A percentile compares a stretch with the other conserved stretches of the same genome.
Evolutionary conservation across 495 filamentous ascomycete genomes (phyloP).

Genomic region (Paragyromitra xinjiangensis): DNA sequence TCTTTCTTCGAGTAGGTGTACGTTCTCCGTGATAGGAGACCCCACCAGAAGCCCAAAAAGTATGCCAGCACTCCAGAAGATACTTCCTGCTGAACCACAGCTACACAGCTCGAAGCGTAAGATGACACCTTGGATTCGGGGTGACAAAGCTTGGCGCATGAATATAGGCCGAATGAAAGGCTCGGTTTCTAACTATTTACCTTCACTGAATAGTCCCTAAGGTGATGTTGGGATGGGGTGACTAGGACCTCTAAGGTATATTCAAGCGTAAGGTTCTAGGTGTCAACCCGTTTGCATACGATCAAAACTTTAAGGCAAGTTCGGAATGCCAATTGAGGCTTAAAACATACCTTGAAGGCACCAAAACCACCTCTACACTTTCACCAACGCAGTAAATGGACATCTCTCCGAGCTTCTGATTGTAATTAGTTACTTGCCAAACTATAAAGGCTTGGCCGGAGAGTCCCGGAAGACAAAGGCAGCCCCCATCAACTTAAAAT

Average conservation of each 20-base stretch:
- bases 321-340: too few relatives aligned
- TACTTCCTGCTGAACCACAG: not conserved
- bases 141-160: not conserved
- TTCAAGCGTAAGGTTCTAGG: not conserved
- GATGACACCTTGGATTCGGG: not conserved
- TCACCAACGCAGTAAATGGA: not conserved
- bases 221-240: not conserved
- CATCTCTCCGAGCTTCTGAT: slow-evolving; percentile 20
- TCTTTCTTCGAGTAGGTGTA: not conserved
- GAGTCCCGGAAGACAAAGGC: not conserved
- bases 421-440: not conserved
- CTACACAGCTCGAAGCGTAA: not conserved
- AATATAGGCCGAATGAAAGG: not conserved
- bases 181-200: not conserved
- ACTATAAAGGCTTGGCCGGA: not conserved
- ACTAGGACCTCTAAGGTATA: not conserved
- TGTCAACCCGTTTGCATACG: too few relatives aligned
- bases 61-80: not conserved
- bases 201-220: not conserved
- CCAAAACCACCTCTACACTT: too few relatives aligned
- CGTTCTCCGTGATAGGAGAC: not conserved
- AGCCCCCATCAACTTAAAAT: not conserved
- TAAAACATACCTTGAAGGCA: too few relatives aligned
- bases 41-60: not conserved
- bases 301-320: too few relatives aligned